Evolutionary conservation across 2,329 filamentous ascomycete species (phyloP).

Genomic region (Diaporthe helianthi): DNA sequence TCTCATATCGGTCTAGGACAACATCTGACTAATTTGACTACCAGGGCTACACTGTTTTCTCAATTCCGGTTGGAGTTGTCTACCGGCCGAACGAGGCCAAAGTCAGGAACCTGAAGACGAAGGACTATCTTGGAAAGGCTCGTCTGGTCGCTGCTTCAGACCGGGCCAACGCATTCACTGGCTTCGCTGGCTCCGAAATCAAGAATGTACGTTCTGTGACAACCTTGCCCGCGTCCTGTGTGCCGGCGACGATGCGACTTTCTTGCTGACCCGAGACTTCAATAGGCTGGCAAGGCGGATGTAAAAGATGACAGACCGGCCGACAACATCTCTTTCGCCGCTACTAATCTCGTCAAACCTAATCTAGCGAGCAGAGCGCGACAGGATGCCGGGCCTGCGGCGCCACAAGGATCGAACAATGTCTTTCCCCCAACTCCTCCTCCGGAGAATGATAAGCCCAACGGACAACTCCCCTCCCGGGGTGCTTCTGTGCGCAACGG

Average conservation of each 20-base stretch:
- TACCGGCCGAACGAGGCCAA: conserved; percentile 97
- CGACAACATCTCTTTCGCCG: conserved; percentile 89
- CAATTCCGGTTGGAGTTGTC: conserved; percentile 92
- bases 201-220: conserved; percentile 60
- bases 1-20: background rate
- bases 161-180: conserved; percentile 79
- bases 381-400: conserved; percentile 73
- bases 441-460: conserved; percentile 79
- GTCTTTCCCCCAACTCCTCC: conserved; percentile 98
- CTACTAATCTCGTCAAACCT: conserved; percentile 90
- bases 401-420: conserved; percentile 62
- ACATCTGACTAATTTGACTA: conserved; percentile 40
- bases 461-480: conserved; percentile 52
- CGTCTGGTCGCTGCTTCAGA: conserved; percentile 89
- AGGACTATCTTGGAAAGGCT: conserved; percentile 98
- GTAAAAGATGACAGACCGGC: conserved; percentile 80
- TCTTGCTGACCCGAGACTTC: background rate
- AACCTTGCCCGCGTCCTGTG: background rate
- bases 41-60: conserved; percentile 97
- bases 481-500: conserved; percentile 68
- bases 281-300: conserved; percentile 52
- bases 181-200: conserved; percentile 79
- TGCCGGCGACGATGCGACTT: background rate
- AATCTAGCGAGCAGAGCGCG: conserved; percentile 81
- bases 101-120: conserved; percentile 96